Percentiles rank a stretch among this genome's conserved stretches.
Evolutionary conservation across 805 yeast species (phyloP).

Genomic region (Zygosaccharomyces gambellarensis): DNA sequence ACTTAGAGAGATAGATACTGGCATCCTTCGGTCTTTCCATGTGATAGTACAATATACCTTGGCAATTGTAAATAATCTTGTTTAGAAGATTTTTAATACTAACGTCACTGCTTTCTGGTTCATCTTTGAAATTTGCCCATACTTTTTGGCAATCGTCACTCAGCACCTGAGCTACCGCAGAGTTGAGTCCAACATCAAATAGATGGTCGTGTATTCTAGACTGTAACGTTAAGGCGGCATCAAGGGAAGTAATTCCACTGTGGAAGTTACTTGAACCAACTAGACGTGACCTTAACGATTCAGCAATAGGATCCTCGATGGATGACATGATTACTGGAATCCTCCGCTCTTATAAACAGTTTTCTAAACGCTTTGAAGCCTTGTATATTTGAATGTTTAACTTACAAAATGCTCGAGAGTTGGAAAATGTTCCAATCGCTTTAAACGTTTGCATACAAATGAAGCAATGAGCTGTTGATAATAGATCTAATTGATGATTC

Average conservation of each 20-base stretch:
- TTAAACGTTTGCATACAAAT: slow-evolving; percentile 2
- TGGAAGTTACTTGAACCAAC: slow-evolving; percentile 26
- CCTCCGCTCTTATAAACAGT: not conserved
- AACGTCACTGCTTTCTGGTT: not conserved
- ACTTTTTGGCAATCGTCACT: slow-evolving; percentile 18
- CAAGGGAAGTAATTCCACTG: slow-evolving; percentile 19
- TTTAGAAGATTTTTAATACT: slow-evolving; percentile 9
- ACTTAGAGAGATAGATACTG: slow-evolving; percentile 4
- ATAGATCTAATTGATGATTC: not conserved
- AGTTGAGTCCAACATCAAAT: slow-evolving; percentile 15
- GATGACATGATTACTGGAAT: slow-evolving; percentile 1
- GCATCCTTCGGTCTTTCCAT: slow-evolving; percentile 11
- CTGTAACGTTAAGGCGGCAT: slow-evolving; percentile 26
- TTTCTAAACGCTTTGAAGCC: not conserved
- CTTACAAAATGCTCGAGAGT: not conserved
- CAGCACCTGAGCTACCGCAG: slow-evolving; percentile 17
- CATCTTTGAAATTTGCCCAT: slow-evolving; percentile 5
- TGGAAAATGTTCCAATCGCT: slow-evolving; percentile 6
- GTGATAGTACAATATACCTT: slow-evolving; percentile 18
- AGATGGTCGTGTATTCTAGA: slow-evolving; percentile 29
- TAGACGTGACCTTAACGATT: slow-evolving; percentile 23
- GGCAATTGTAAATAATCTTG: slow-evolving; percentile 20
- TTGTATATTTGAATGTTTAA: not conserved
- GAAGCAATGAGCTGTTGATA: not conserved
- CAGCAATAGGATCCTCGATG: slow-evolving; percentile 10